Base-by-base conservation (phyloP, 257 asterid genomes). In the Henckelia pumila region DNA sequence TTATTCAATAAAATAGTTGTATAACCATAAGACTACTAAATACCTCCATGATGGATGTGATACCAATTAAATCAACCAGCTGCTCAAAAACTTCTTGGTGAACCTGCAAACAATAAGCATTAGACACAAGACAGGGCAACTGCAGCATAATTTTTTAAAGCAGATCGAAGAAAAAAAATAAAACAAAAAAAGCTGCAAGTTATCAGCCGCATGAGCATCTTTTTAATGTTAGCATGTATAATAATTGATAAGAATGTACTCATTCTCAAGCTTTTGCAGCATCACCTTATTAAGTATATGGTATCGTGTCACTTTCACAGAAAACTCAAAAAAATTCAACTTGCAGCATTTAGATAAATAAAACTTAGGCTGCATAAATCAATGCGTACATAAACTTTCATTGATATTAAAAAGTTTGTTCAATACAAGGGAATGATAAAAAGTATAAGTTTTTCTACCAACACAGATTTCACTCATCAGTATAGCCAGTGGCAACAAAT, bases 21-120 rank as follows among this genome's bases (percentile, higher is more conserved):
- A 50, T 24, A 64, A 61, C 72, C 50, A 40, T n/a, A 61, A 14
- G 72, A 67, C 65, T 77, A 16, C 20, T 44, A 17, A 44, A 66
- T 73, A 94, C 99, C 97, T 94, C 99, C 99, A 91, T 94, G 75
- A 94, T 91, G 71, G 99, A 94, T 57, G 97, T 91, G 75, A 94
- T 86, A 61, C 97, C 99, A 74, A 94, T 91, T 89, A 94, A 84
- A 87, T 94, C 96, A 76, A 94, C 96, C 75, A 94, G 91, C 85
- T 82, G 85, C 71, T 77, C 81, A 64, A 94, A 88, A 68, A 91
- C 95, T 56, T 91, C 95, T 79, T 86, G 97, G 80, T 88, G 95
- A 64, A 85, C 84, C 99, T 94, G 82, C 71, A 78, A 50, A 68
- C 32, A 63, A 70, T 37, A 47, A 57, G 56, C 59, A 16, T 44